Evolutionary conservation across 495 filamentous ascomycete genomes (phyloP), one percentile per base, ranked within the genome.

Genomic region (Letharia lupina): DNA sequence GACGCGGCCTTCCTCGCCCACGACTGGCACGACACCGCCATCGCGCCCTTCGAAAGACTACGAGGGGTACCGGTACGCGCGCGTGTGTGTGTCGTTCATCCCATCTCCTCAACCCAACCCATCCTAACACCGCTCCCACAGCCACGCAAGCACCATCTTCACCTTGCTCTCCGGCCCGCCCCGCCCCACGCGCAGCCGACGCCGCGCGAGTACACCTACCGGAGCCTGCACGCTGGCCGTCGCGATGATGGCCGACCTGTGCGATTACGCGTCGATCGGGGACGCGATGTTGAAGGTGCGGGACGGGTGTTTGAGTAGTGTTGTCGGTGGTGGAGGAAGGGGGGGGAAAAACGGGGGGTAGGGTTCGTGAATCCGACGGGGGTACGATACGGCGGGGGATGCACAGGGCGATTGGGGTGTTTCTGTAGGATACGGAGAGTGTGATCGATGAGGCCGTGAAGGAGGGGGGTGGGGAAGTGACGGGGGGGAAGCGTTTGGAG

Each of bases 311-410:
- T 39, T 60, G 57, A 60, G 39, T 4, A 20, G 28, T n/a, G 57
- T 37, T 20, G 5, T 18, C 0, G 39, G 7, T 6, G 31, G 31
- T 3, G 57, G 18, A 0, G 12, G 45, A 10, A 45, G 15, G 42
- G 15, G 6, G 6, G 18, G 44, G 44, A 18, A 7, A 7, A 45
- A n/a, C n/a, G n/a, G 44, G 44, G 44, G 20, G 20, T 60, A 0
- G 58, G 58, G 8, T 60, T 60, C 16, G 41, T 60, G 37, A 60
- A 60, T 20, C 58, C 58, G 23, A 12, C 18, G 8, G 58, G 58
- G 58, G 16, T 60, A 60, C 12, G 4, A 40, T 1, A 41, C 37
- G 1, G 33, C 18, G 23, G 58, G 58, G 58, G 3, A 42, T 40
- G 9, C 1, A 60, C 7, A 23, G 41, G 8, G 18, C 58, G 7